Evolutionary conservation across 2,329 filamentous ascomycete genomes (phyloP).

Genomic region (Pseudomassariella vexata): DNA sequence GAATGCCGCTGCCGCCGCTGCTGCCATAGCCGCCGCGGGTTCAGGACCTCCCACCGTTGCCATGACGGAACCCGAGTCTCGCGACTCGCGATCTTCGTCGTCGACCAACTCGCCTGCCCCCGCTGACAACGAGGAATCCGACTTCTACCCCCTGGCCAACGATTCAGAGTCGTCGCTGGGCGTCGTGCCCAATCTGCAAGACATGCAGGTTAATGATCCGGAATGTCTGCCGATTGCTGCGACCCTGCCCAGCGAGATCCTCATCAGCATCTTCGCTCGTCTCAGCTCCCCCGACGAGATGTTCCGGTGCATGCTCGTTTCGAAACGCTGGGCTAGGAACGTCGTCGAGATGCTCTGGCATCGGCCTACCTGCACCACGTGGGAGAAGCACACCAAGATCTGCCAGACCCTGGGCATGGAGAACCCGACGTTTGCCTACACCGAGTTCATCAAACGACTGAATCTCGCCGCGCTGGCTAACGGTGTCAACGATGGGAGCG

Average conservation of each 20-base stretch:
- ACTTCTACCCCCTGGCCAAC: conserved; percentile 84
- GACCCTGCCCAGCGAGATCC: conserved; percentile 84
- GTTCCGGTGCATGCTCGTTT: conserved; percentile 88
- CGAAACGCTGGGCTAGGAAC: conserved; percentile 86
- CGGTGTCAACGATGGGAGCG: conserved; percentile 80
- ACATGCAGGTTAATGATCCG: conserved; percentile 63
- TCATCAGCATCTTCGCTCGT: conserved; percentile 88
- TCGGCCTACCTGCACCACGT: conserved; percentile 82
- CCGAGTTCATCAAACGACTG: conserved; percentile 83
- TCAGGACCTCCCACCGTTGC: conserved; percentile 8
- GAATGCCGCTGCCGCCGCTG: conserved; percentile 3
- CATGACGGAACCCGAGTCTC: conserved; percentile 30
- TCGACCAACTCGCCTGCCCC: conserved; percentile 71
- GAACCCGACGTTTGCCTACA: conserved; percentile 81
- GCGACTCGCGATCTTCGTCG: conserved; percentile 56
- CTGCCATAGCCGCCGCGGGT: conserved; percentile 2
- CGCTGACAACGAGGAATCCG: conserved; percentile 83
- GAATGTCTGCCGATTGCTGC: conserved; percentile 73
- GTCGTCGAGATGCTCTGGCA: conserved; percentile 94
- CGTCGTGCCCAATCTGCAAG: conserved; percentile 64
- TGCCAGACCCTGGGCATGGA: conserved; percentile 68
- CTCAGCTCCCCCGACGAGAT: conserved; percentile 72
- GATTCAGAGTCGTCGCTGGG: conserved; percentile 91
- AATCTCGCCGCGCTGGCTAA: conserved; percentile 78
- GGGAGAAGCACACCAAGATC: conserved; percentile 74